Evolutionary conservation across 768 basidiomycete genomes (phyloP), one percentile per base, ranked within the genome.

Genomic region (Dioszegia crocea): DNA sequence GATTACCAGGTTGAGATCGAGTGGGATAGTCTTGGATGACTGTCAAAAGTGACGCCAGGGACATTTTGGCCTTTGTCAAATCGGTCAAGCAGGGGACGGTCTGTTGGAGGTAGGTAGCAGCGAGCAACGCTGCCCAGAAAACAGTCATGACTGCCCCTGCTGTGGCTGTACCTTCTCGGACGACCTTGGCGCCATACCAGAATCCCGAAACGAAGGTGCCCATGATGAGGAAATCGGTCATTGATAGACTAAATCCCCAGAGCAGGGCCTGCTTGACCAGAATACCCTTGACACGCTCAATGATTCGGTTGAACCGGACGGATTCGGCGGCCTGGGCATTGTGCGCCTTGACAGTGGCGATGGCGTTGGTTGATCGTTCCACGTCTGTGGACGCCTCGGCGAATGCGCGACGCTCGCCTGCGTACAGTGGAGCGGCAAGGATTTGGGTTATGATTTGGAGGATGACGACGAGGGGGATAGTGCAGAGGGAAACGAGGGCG

Each of bases 61-160:
- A 85, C 55, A 83, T 83, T 74, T 94, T 96, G 56, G 91, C 94
- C 71, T 87, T 88, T 17, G 86, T 82, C 59, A 96, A 78, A 29
- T 81, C 77, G 62, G 92, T 86, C 65, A 90, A 79, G 60, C 88
- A 85, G 0, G 92, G 91, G 10, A 97, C 84, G 67, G 85, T 85
- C 82, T 88, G 85, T 74, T 96, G 91, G 2, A 96, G 78, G 74
- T 90, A 91, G 66, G 83, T 86, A 0, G 88, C 87, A 0, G 90
- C 91, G 61, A 97, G 88, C 21, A 97, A 80, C 74, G 90, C 92
- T 0, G 94, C 92, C 93, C 94, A 98, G 76, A 98, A 99, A 51
- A 93, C 90, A n/a, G 88, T 86, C 87, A 92, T 93, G 62, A 97
- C 88, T 33, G 86, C 83, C 0, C 91, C 91, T 0, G 88, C 79